Base-by-base conservation (phyloP, 129 eudicot species). In the Arctium lappa region DNA sequence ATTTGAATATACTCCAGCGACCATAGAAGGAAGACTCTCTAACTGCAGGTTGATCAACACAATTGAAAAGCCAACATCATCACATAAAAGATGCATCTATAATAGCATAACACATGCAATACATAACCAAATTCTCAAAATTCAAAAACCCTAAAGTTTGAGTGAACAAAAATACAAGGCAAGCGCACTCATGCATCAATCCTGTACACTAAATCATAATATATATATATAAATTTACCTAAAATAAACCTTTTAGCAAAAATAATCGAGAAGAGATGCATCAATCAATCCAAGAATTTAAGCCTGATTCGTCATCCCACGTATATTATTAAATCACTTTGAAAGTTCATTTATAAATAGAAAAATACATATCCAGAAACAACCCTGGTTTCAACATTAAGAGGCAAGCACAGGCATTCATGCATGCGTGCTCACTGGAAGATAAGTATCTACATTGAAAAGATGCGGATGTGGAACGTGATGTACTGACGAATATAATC, bases 21-120 rank as follows among this genome's bases (percentile, higher is more conserved):
- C 84, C 94, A 91, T 88, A 30, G 85, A 30, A 77, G 98, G 97
- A 82, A 93, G 90, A 76, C 92, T 89, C 89, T 91, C 98, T 62
- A 93, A 77, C 90, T 91, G 96, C 84, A 88, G 32, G 22, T n/a
- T 69, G 66, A 70, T 53, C 60, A 79, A 66, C 39, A 80, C 73
- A 32, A 33, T 71, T 66, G 3, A 82, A 63, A 63, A 1, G 65
- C 31, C 38, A 82, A 74, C 33, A 34, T 74, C 33, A 66, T 74
- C 56, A 74, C 29, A 37, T 16, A 75, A 50, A 30, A 40, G 44
- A 10, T 75, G 66, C 29, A 44, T 75, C 37, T 44, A 75, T 75
- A 75, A n/a, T 16, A 74, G 62, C 79, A 42, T 75, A 31, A 38
- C n/a, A 27, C 66, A 10, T 37, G 39, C 22, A 48, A 27, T 30